These are phyloP conservation scores for Rosa chinensis DNA, from an alignment of 306 rosid species.

Conservation along the genomic window DNA sequence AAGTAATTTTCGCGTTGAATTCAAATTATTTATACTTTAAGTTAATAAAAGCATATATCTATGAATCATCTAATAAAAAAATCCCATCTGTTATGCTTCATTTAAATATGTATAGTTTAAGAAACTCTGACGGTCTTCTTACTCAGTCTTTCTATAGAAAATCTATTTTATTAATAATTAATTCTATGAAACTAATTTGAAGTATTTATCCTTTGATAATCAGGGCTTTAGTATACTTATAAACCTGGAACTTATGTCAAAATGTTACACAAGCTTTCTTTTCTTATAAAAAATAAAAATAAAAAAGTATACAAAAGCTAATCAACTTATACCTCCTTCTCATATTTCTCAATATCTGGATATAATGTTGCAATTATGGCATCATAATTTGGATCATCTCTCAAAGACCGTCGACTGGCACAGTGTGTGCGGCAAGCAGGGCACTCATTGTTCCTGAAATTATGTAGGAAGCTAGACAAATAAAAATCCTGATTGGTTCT, in stretches of 20 bases:
- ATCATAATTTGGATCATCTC: conserved; percentile 99
- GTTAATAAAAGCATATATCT: background rate
- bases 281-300: background rate
- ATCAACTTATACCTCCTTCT: conserved; percentile 71
- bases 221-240: background rate
- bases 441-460: conserved; percentile 87
- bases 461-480: background rate
- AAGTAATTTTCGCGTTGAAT: background rate
- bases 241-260: background rate
- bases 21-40: background rate
- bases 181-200: background rate
- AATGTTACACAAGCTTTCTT: background rate
- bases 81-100: background rate
- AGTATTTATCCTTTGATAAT: background rate
- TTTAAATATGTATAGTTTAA: background rate
- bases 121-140: background rate
- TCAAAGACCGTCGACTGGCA: conserved; percentile 95
- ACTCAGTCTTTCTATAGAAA: background rate
- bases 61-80: background rate
- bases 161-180: background rate
- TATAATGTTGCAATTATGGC: conserved; percentile 74
- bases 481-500: conserved; percentile 1
- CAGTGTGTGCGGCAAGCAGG: conserved; percentile 99
- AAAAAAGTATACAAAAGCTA: conserved; percentile 16
- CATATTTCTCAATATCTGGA: conserved; percentile 93